phyloP scores from a whole-genome alignment of 192 early-diverging fungal species.

The Gryganskiella cystojenkinii region DNA sequence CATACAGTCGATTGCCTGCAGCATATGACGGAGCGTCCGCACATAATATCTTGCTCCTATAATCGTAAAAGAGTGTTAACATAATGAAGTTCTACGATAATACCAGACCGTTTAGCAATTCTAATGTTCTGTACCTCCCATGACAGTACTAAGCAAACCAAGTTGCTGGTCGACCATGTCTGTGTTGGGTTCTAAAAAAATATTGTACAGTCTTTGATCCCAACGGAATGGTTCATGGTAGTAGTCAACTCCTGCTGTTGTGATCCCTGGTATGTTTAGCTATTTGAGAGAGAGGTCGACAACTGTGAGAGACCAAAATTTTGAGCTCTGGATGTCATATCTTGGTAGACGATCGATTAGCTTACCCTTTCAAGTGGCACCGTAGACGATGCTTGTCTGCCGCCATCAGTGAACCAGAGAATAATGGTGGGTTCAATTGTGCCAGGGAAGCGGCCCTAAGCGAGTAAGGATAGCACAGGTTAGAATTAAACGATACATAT shows the following conservation, averaged over 20 bases:
- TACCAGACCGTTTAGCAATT: no score
- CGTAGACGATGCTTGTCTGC: constrained; percentile 58
- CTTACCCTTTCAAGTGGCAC: constrained; percentile 57
- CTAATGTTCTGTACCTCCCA: constrained; percentile 73
- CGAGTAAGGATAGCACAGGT: neutral
- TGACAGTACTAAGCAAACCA: constrained; percentile 72
- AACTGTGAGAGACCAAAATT: no score
- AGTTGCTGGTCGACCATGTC: constrained; percentile 65
- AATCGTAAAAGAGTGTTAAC: no score
- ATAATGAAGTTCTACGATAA: neutral
- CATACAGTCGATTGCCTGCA: constrained; percentile 75
- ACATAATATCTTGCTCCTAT: constrained; percentile 58
- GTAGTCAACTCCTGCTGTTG: constrained; percentile 70
- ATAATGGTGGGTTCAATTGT: constrained; percentile 74
- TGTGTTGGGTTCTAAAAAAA: constrained; percentile 68
- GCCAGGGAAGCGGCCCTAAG: constrained; percentile 72
- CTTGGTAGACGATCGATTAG: no score
- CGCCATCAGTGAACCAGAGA: constrained; percentile 86
- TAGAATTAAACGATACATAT: no score
- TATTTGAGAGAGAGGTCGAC: no score
- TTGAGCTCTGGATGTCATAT: no score
- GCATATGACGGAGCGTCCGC: constrained; percentile 61
- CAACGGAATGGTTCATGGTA: constrained; percentile 86
- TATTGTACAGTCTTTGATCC: constrained; percentile 80
- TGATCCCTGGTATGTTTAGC: constrained; percentile 75